Evolutionary conservation across 1,284 basidiomycete genomes (phyloP).

Genomic region (Microbotryum scabiosae): DNA sequence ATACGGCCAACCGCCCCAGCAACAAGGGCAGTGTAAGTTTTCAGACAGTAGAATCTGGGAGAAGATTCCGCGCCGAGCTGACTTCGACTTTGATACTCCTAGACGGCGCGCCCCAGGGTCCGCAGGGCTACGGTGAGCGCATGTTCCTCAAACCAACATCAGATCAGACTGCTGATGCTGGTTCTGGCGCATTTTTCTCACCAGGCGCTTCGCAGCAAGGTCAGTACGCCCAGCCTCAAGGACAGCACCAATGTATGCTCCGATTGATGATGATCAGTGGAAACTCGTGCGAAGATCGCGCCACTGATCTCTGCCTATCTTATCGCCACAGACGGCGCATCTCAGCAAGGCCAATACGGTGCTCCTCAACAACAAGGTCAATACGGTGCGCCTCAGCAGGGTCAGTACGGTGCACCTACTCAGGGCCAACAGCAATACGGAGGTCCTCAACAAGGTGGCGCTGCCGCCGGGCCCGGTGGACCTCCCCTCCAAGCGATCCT

Average conservation of each 20-base stretch:
- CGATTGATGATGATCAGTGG: no score
- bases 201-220: background rate
- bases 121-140: background rate
- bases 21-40: slow-evolving; percentile 1
- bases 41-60: no score
- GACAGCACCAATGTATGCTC: background rate
- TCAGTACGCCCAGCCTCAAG: slow-evolving; percentile 5
- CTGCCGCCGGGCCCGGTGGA: slow-evolving; percentile 1
- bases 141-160: no score
- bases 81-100: no score
- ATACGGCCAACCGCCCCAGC: background rate
- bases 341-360: slow-evolving; percentile 3
- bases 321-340: no score
- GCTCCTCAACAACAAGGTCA: background rate
- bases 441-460: no score
- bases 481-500: slow-evolving; percentile 9
- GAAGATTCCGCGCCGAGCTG: background rate
- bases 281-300: no score
- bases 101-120: background rate
- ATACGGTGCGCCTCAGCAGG: background rate
- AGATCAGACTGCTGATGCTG: no score
- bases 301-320: no score
- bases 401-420: slow-evolving; percentile 1
- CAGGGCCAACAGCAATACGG: slow-evolving; percentile 19
- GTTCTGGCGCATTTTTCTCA: background rate